phyloP scores from a whole-genome alignment of 1,139 yeast genomes.

The Magnusiomyces suaveolens region DNA sequence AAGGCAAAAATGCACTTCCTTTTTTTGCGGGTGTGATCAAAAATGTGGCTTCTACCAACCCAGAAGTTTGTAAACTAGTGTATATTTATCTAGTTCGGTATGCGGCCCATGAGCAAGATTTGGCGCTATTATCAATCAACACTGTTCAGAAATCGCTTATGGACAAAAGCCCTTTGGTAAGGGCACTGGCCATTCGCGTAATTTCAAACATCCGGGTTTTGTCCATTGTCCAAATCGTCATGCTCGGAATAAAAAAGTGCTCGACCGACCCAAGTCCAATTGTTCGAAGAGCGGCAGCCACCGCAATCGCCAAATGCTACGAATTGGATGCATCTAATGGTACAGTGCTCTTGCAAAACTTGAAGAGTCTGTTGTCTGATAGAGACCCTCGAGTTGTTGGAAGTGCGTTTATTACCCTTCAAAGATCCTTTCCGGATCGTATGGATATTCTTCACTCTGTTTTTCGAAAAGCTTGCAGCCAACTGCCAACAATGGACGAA shows the following conservation, averaged over 20 bases:
- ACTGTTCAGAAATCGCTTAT: conserved; percentile 76
- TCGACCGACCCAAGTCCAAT: conserved; percentile 62
- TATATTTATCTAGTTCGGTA: conserved; percentile 65
- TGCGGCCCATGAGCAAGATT: conserved; percentile 80
- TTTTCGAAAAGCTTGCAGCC: conserved; percentile 50
- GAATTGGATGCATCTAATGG: conserved; percentile 36
- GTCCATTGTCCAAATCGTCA: conserved; percentile 69
- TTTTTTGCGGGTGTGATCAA: conserved; percentile 85
- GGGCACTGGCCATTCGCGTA: conserved; percentile 70
- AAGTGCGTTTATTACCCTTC: conserved; percentile 52
- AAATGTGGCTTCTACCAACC: conserved; percentile 64
- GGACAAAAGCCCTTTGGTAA: conserved; percentile 56
- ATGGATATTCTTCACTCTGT: conserved; percentile 65
- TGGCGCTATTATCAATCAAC: conserved; percentile 79
- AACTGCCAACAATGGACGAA: conserved; percentile 53
- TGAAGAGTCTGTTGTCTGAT: conserved; percentile 54
- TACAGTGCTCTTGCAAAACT: conserved; percentile 41
- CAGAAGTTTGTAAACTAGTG: conserved; percentile 67
- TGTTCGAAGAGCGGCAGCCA: conserved; percentile 74
- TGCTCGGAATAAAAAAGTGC: conserved; percentile 62
- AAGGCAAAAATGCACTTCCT: conserved; percentile 51
- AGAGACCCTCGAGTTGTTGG: conserved; percentile 57
- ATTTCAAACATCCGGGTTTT: conserved; percentile 72
- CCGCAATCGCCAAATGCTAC: conserved; percentile 62
- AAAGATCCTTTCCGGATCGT: conserved; percentile 45